These are phyloP conservation scores for Phaeosphaeriaceae sp. DNA, from an alignment of 2,329 filamentous ascomycete species.

Conservation along the genomic window DNA sequence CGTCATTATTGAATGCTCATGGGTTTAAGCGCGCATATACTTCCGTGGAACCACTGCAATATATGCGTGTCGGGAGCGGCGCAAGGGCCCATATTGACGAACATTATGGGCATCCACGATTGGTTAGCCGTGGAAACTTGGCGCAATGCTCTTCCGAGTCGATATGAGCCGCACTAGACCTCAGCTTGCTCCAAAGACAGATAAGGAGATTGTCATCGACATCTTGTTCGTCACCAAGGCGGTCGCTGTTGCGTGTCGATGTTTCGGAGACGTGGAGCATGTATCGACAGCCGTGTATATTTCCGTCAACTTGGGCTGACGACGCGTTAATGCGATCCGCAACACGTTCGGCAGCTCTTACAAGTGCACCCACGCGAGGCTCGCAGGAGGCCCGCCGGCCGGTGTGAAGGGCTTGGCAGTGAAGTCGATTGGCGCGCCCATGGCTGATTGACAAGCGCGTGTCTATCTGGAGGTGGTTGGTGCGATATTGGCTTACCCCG, in stretches of 20 bases:
- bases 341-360: neutral
- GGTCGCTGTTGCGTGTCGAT: neutral
- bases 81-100: neutral
- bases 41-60: neutral
- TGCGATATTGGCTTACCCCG: neutral
- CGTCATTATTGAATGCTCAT: neutral
- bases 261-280: slow-evolving; percentile 3
- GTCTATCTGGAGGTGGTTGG: neutral
- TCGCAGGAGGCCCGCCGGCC: neutral
- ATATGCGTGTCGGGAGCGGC: neutral
- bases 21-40: neutral
- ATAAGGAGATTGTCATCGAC: neutral
- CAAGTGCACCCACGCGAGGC: neutral
- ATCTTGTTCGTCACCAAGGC: neutral
- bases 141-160: neutral
- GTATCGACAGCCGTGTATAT: neutral
- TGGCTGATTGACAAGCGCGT: neutral
- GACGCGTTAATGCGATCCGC: slow-evolving; percentile 4
- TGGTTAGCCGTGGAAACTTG: neutral
- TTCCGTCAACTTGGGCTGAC: neutral
- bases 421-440: neutral
- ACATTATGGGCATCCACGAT: neutral
- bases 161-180: neutral
- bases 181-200: neutral
- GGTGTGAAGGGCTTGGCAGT: neutral